Evolutionary conservation across 495 filamentous ascomycete species (phyloP).

Genomic region (Rhizodiscina lignyota): DNA sequence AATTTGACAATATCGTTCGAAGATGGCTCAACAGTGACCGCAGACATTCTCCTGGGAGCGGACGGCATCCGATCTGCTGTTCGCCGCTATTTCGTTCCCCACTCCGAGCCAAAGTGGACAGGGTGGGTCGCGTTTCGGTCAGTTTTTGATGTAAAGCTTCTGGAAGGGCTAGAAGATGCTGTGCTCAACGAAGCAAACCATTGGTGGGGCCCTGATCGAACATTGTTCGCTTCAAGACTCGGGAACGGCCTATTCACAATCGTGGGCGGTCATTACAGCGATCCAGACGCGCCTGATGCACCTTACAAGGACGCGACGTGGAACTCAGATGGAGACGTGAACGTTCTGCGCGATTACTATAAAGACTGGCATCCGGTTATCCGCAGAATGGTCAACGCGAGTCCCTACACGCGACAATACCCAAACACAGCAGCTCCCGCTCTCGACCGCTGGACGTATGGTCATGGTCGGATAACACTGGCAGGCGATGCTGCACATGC

Average conservation of each 20-base stretch:
- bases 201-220: constrained; percentile 31
- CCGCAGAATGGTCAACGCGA: constrained; percentile 24
- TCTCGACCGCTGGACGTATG: constrained; percentile 27
- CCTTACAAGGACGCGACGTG: constrained; percentile 23
- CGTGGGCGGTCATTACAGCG: constrained; percentile 26
- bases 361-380: constrained; percentile 30
- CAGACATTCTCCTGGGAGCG: too few species aligned
- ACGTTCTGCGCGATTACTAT: constrained; percentile 24
- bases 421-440: constrained; percentile 27
- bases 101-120: too few species aligned
- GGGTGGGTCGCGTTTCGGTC: too few species aligned
- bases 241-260: constrained; percentile 29
- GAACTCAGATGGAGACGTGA: constrained; percentile 24
- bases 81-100: too few species aligned
- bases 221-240: constrained; percentile 30
- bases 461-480: constrained; percentile 23
- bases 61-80: too few species aligned
- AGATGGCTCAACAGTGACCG: too few species aligned
- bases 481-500: constrained; percentile 33
- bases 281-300: constrained; percentile 22
- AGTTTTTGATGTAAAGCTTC: constrained; percentile 6
- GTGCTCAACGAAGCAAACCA: constrained; percentile 29
- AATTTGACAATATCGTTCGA: too few species aligned
- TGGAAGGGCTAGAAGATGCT: constrained; percentile 4
- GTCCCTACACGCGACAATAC: constrained; percentile 26